A percentile compares a stretch with the other conserved stretches of the same genome.
phyloP scores from a whole-genome alignment of 2,329 filamentous ascomycete genomes.

The Lasiodiplodia hormozganensis region DNA sequence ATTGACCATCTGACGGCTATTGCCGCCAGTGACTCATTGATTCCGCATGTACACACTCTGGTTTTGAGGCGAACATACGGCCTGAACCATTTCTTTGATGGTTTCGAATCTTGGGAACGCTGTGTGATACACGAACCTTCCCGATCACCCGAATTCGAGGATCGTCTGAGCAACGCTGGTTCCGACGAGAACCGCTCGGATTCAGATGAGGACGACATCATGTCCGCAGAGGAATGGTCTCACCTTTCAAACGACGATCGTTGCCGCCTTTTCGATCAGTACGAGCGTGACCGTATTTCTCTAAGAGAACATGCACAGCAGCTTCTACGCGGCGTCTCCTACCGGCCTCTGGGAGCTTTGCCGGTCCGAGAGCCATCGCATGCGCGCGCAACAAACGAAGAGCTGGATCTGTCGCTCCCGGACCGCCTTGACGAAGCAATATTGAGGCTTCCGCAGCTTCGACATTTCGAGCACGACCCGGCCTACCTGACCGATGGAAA shows the following conservation, averaged over 20 bases:
- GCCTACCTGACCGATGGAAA: background rate
- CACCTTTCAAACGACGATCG: background rate
- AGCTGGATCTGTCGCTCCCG: background rate
- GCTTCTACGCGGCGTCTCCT: background rate
- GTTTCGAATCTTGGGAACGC: conserved; percentile 57
- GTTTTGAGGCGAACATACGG: conserved; percentile 82
- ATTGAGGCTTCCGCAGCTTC: background rate
- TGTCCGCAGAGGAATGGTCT: background rate
- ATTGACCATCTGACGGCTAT: background rate
- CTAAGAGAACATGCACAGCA: background rate
- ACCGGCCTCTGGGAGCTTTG: background rate
- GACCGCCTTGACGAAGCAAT: background rate
- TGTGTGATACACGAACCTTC: background rate
- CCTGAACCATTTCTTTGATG: conserved; percentile 73
- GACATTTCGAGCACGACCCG: background rate
- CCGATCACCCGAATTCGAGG: background rate
- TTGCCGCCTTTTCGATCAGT: background rate
- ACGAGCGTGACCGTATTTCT: background rate
- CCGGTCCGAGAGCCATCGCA: background rate
- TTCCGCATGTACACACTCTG: conserved; percentile 64
- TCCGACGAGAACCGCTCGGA: too few relatives aligned
- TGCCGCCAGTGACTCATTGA: background rate
- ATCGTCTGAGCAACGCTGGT: background rate
- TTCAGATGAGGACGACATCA: background rate
- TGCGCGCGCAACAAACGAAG: background rate